These are phyloP conservation scores for Pseudisothecium myosuroides DNA, from an alignment of 225 moss, liverwort and hornwort genomes.

Conservation along the genomic window DNA sequence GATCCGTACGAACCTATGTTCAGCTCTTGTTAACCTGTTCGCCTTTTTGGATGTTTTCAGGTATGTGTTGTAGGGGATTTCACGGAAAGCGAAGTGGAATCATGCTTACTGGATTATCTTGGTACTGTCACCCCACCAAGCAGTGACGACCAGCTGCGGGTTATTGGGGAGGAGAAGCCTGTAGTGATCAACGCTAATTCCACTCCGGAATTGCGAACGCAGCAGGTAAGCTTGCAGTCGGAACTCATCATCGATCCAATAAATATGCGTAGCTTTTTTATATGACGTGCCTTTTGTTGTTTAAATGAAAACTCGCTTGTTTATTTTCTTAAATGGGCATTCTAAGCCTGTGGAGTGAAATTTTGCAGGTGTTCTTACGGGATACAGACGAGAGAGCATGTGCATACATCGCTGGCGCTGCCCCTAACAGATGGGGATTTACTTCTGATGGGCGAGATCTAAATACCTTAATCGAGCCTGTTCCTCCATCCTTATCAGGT, in stretches of 20 bases:
- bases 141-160: slow-evolving; percentile 31
- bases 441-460: slow-evolving; percentile 93
- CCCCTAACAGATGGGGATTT: slow-evolving; percentile 98
- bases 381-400: slow-evolving; percentile 99
- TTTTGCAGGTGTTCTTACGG: slow-evolving; percentile 69
- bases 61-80: slow-evolving; percentile 98
- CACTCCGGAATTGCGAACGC: slow-evolving; percentile 62
- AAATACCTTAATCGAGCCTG: slow-evolving; percentile 92
- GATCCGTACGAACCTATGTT: background rate
- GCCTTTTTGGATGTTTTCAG: slow-evolving; percentile 23
- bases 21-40: background rate
- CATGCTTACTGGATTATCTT: slow-evolving; percentile 85
- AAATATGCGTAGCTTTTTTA: background rate
- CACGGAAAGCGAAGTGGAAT: slow-evolving; percentile 83
- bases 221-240: slow-evolving; percentile 43
- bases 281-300: background rate
- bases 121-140: slow-evolving; percentile 63
- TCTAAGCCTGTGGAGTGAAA: background rate
- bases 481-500: slow-evolving; percentile 96
- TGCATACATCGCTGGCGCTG: slow-evolving; percentile 97
- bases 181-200: slow-evolving; percentile 72
- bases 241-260: background rate
- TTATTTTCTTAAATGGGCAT: background rate
- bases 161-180: slow-evolving; percentile 69
- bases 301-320: background rate